Conservation (phyloP, 2,329 filamentous ascomycete species). For the Monilinia vaccinii-corymbosi region DNA sequence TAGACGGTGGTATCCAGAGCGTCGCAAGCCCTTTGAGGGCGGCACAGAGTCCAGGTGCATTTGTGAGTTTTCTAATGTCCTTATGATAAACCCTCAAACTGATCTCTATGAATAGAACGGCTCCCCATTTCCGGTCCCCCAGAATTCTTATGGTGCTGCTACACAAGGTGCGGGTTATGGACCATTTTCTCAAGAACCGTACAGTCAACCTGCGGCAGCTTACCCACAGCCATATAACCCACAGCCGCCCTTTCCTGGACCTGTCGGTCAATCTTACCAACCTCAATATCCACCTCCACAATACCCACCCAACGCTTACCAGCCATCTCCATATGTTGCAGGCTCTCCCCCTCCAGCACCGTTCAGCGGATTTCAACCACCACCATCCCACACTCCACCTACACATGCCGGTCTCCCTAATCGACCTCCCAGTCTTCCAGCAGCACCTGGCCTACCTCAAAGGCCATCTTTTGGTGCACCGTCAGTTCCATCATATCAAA, state of each 20-base stretch:
- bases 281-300: conserved; percentile 29
- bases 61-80: conserved; percentile 40
- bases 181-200: conserved; percentile 30
- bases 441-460: conserved; percentile 49
- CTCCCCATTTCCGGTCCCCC: conserved; percentile 26
- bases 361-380: conserved; percentile 35
- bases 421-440: conserved; percentile 45
- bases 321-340: conserved; percentile 18
- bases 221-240: conserved; percentile 34
- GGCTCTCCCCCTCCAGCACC: conserved; percentile 33
- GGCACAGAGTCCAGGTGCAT: conserved; percentile 41
- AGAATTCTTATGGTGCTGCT: conserved; percentile 20
- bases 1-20: conserved; percentile 25
- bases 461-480: conserved; percentile 46
- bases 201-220: conserved; percentile 31
- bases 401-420: conserved; percentile 35
- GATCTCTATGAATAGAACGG: conserved; percentile 23
- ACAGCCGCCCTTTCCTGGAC: conserved; percentile 30
- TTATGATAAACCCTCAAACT: conserved; percentile 6
- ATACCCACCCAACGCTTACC: conserved; percentile 17
- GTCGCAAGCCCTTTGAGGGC: conserved; percentile 39
- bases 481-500: conserved; percentile 38
- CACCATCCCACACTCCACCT: conserved; percentile 33
- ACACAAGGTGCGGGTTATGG: conserved; percentile 29
- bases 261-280: conserved; percentile 27